Evolutionary conservation across 2,329 filamentous ascomycete species (phyloP), one percentile per base, ranked within the genome.

Genomic region (Beauveria medogensis): DNA sequence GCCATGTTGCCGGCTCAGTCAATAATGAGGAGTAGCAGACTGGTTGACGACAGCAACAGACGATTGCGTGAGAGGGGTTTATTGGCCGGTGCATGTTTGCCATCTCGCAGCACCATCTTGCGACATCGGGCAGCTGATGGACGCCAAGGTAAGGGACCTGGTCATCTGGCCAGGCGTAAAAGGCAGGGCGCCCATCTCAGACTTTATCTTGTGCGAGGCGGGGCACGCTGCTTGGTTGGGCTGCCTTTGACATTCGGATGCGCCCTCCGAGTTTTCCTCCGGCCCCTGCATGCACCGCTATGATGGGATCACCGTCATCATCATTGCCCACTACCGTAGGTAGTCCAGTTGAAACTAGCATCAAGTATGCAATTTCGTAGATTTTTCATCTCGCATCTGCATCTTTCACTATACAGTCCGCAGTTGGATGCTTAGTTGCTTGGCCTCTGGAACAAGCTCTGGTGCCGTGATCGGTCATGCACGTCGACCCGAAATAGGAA

Each of bases 101-200:
- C 46, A 22, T 51, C 18, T 37, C 16, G 46, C 34, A n/a, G 22
- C 34, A 41, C 34, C 9, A 51, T 53, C 34, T 59, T 59, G 56
- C 56, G 56, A 59, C 52, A 59, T 59, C 48, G 48, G 56, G 44
- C 40, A 44, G 40, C n/a, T 41, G 26, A 12, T n/a, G 16, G 37
- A 59, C 48, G 37, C 56, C 48, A 59, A 52, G 56, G 3, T n/a
- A 30, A 44, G 18, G 48, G 40, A 53, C 52, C n/a, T 34, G 26
- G 56, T 46, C 48, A 53, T 59, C 26, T 44, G 40, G 37, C 43
- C 55, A 26, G 20, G 30, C 28, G 20, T 14, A 20, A 50, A 51
- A 37, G 34, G 6, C 46, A 22, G 3, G 46, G 20, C 28, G 46
- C 43, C 26, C 40, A 26, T 59, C 47, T 12, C 43, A 24, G 22